Percentiles rank a stretch among this genome's conserved stretches.
Conservation (phyloP, 2,329 filamentous ascomycete genomes). For the Trichophyton schoenleinii region DNA sequence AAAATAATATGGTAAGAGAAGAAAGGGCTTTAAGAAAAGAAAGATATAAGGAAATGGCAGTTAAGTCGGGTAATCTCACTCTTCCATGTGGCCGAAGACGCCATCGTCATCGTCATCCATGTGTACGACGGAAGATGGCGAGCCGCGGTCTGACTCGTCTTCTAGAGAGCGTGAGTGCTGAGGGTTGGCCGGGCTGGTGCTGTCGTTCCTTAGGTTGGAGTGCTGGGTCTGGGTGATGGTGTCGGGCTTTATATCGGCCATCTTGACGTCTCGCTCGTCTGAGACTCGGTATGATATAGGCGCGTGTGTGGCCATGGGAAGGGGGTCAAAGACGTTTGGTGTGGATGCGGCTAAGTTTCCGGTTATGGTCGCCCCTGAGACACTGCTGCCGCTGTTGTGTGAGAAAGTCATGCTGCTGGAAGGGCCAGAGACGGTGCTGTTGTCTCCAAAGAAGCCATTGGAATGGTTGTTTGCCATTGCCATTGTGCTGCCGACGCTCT, state of each 20-base stretch:
- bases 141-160: conserved; percentile 46
- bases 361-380: neutral
- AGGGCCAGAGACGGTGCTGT: conserved; percentile 23
- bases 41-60: too few relatives aligned
- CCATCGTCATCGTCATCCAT: conserved; percentile 88
- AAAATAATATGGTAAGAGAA: neutral
- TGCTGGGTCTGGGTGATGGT: conserved; percentile 28
- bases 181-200: neutral
- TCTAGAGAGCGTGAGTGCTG: conserved; percentile 25
- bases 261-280: conserved; percentile 51
- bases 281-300: conserved; percentile 38
- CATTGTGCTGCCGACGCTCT: conserved; percentile 46
- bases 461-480: conserved; percentile 25
- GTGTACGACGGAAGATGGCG: conserved; percentile 37
- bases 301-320: conserved; percentile 28
- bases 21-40: neutral
- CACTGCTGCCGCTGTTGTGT: conserved; percentile 5
- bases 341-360: conserved; percentile 22
- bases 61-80: conserved; percentile 38
- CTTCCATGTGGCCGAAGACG: conserved; percentile 93
- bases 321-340: conserved; percentile 30
- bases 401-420: conserved; percentile 14
- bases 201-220: conserved; percentile 16
- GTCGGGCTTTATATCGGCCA: conserved; percentile 47
- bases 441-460: conserved; percentile 41